Base-by-base conservation (phyloP, 495 filamentous ascomycete species). In the Xylona heveae region DNA sequence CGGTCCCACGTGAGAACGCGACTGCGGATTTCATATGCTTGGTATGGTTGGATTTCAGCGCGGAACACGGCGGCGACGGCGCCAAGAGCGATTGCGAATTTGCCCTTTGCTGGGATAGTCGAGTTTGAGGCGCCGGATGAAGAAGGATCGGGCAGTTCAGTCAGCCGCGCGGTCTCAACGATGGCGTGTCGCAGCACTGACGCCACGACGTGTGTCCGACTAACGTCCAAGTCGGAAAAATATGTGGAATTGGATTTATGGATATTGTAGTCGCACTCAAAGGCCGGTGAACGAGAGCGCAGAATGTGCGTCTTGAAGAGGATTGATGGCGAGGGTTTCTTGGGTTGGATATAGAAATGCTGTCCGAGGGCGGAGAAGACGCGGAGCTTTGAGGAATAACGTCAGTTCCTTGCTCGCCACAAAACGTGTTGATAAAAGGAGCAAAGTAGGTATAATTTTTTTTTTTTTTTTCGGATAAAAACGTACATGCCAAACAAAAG, bases 181-280 rank as follows among this genome's bases (percentile, higher is more conserved):
- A 71, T 58, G 0, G 68, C 72, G 5, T 58, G 66, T 19, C 60
- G 60, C 39, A 71, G 66, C 9, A 79, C 38, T 3, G 61, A 59
- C 20, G 57, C 65, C 21, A 76, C 57, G 10, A 72, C 58, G 24
- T 71, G 62, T 5, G 69, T 66, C 24, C 76, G 70, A 3, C 68
- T 61, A 30, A 77, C 58, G 39, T 82, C 76, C 39, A 78, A 60
- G 43, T 82, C 76, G 6, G 66, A 54, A 47, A 81, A 78, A 44
- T 80, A 82, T 1, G 76, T 79, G 38, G 63, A 68, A 46, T 82
- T 82, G 21, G 64, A 69, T 41, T 82, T 88, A 63, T 88, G 79
- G 23, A 78, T 37, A 57, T 88, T 85, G 54, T 80, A 76, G 52
- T 88, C 79, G 44, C 63, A 69, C 47, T 88, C 79, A 42, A 66